Evolutionary conservation across 2,329 filamentous ascomycete species (phyloP).

Genomic region (Xylaria sp.): DNA sequence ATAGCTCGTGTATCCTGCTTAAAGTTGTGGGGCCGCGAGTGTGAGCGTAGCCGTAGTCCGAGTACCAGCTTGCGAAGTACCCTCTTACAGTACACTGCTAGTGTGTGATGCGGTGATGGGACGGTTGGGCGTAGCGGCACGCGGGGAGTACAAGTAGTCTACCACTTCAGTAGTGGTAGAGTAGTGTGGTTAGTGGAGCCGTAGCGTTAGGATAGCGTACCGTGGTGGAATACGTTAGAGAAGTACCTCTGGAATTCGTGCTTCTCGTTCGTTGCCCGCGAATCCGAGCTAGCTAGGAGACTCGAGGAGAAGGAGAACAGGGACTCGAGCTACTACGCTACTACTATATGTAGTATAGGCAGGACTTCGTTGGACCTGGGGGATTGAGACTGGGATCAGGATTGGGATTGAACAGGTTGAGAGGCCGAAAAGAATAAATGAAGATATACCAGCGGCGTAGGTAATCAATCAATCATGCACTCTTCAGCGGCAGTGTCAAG

Average conservation of each 20-base stretch:
- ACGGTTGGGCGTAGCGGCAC: not conserved
- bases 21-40: not conserved
- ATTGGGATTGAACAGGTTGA: not conserved
- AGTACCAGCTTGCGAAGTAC: not conserved
- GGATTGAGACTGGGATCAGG: not conserved
- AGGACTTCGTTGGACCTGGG: conserved; percentile 9
- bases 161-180: not conserved
- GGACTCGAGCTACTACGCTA: not conserved
- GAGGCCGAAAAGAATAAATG: not conserved
- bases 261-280: not conserved
- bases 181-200: not conserved
- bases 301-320: not conserved
- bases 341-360: not conserved
- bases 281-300: not conserved
- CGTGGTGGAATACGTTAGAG: not conserved
- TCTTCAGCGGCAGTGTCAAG: not conserved
- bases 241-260: not conserved
- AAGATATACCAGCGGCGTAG: conserved; percentile 3
- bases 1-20: not conserved
- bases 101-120: conserved; percentile 8
- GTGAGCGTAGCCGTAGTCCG: not conserved
- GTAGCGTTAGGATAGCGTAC: not conserved
- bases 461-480: conserved; percentile 10
- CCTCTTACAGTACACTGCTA: not conserved
- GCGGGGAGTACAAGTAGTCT: not conserved